These are phyloP conservation scores for Aspergillus felis DNA, from an alignment of 2,329 filamentous ascomycete genomes.

Conservation along the genomic window DNA sequence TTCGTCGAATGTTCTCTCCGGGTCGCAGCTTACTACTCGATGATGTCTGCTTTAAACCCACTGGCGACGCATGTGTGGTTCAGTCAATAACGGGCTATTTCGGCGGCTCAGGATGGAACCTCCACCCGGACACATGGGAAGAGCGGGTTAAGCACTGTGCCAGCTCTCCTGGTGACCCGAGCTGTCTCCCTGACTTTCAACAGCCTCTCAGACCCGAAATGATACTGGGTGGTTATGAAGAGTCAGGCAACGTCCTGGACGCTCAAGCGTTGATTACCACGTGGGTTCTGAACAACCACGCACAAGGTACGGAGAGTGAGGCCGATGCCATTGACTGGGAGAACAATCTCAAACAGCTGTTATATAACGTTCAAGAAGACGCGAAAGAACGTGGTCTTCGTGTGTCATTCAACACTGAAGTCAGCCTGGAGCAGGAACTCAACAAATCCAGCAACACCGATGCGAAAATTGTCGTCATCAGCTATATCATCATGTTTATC, in stretches of 20 bases:
- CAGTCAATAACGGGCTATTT: constrained; percentile 93
- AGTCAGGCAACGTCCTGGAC: constrained; percentile 61
- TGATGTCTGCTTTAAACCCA: constrained; percentile 92
- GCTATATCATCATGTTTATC: constrained; percentile 98
- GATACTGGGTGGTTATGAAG: constrained; percentile 76
- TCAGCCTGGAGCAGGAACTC: constrained; percentile 89
- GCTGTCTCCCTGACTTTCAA: constrained; percentile 82
- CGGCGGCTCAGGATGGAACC: constrained; percentile 59
- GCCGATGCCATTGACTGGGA: constrained; percentile 86
- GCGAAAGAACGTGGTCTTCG: constrained; percentile 73
- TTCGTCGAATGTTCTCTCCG: constrained; percentile 67
- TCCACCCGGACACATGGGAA: constrained; percentile 67
- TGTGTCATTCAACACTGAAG: constrained; percentile 91
- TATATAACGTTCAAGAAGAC: constrained; percentile 76
- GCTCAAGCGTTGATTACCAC: constrained; percentile 80
- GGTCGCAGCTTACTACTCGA: constrained; percentile 66
- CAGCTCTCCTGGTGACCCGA: constrained; percentile 64
- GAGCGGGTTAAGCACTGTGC: constrained; percentile 69
- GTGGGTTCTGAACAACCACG: constrained; percentile 88
- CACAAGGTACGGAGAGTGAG: constrained; percentile 67
- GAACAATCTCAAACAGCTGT: constrained; percentile 65
- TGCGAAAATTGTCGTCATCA: constrained; percentile 92
- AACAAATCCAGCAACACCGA: constrained; percentile 99
- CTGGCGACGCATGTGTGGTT: constrained; percentile 81
- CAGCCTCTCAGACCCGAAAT: constrained; percentile 84